Base-by-base conservation (phyloP, 208 protist genomes). In the Leishmania mexicana region DNA sequence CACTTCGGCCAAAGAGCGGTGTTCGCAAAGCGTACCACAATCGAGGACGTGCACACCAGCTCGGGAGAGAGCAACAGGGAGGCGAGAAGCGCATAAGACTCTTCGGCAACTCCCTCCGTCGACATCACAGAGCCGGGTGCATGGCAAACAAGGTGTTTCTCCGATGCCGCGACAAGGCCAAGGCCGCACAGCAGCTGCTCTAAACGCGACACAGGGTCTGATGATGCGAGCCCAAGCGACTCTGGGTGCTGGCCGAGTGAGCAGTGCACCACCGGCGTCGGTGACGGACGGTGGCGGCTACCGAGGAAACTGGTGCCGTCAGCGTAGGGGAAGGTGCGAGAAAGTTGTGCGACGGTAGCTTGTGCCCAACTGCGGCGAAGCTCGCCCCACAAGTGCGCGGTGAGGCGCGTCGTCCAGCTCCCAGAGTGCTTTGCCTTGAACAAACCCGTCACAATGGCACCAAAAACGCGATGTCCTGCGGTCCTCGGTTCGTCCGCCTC, bases 51-150 rank as follows among this genome's bases (percentile, higher is more conserved):
- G 64, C 58, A 70, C 47, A 80, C 21, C 35, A 72, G 47, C 28
- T 70, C 76, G n/a, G 76, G 76, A 17, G 42, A 73, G 4, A 70
- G 28, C 64, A 80, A 31, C 28, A 80, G 42, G 62, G 76, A 70
- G 17, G 60, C 24, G 15, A 80, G 64, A 28, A 80, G 76, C 24
- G 76, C 76, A 28, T 58, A 11, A 15, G 53, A 80, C 28, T 80
- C 76, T 24, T 68, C 76, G 28, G 49, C 75, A 38, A 35, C 47
- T n/a, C 42, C 75, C 49, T 15, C 53, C 19, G 28, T 3, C 38
- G 40, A 24, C 40, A 67, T 6, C 31, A 28, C 5, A 54, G 45
- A 45, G 47, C 45, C 49, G 45, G 70, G 45, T 31, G 45, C 24
- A 3, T 8, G 28, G 17, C 28, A 51, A 31, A 47, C 15, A 15